Conservation (phyloP, 257 asterid species). For the Salvia splendens region DNA sequence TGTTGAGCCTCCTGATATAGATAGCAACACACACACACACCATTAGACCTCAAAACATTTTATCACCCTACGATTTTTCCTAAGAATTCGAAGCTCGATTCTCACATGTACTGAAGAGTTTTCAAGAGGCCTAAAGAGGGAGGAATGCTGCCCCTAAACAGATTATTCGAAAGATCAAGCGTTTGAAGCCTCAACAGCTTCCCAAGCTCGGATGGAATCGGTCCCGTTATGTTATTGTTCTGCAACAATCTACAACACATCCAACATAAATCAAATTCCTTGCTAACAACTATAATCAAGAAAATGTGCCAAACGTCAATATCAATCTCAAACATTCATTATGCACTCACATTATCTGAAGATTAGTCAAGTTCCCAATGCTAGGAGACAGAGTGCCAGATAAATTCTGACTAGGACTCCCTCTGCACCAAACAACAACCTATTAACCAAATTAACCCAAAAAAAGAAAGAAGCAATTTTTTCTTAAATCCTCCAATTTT, state of each 20-base stretch:
- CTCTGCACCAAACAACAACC: constrained; percentile 66
- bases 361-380: constrained; percentile 87
- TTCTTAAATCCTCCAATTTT: background rate
- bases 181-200: constrained; percentile 80
- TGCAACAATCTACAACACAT: constrained; percentile 74
- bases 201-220: constrained; percentile 71
- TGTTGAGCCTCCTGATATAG: constrained; percentile 79
- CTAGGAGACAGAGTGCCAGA: constrained; percentile 86
- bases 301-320: background rate
- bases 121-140: constrained; percentile 58
- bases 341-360: constrained; percentile 74
- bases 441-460: constrained; percentile 36
- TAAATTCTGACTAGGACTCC: constrained; percentile 91
- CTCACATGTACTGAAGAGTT: constrained; percentile 80
- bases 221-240: constrained; percentile 82
- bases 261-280: background rate
- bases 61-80: background rate
- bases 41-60: constrained; percentile 1
- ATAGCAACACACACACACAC: constrained; percentile 26
- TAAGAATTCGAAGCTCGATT: constrained; percentile 1
- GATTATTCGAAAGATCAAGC: constrained; percentile 83
- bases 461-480: background rate
- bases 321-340: background rate
- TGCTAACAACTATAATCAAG: constrained; percentile 15
- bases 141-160: constrained; percentile 71